These are phyloP conservation scores for Spinellus fusiger DNA, from an alignment of 192 early-diverging fungal species.

Conservation along the genomic window DNA sequence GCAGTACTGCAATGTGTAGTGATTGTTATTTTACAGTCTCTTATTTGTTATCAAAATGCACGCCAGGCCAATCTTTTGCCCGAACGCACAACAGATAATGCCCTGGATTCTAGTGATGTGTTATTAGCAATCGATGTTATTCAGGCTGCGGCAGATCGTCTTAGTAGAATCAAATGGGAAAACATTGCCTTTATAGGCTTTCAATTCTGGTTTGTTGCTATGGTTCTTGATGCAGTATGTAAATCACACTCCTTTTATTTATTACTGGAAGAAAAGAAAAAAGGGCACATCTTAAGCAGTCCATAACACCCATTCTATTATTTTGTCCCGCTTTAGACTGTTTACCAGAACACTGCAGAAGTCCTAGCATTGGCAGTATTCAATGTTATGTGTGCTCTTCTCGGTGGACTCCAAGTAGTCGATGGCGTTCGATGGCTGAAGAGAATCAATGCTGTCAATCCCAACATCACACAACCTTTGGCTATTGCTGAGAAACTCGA, in stretches of 20 bases:
- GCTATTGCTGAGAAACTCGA: constrained; percentile 27
- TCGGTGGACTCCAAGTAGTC: constrained; percentile 28
- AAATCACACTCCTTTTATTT: neutral
- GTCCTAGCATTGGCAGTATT: constrained; percentile 30
- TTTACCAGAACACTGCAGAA: constrained; percentile 36
- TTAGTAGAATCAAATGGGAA: constrained; percentile 36
- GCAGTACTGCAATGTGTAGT: constrained; percentile 27
- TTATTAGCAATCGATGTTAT: neutral
- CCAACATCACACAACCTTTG: constrained; percentile 8
- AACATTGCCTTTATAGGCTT: constrained; percentile 36
- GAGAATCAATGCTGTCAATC: neutral
- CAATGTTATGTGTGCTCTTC: constrained; percentile 30
- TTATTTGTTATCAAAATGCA: constrained; percentile 26
- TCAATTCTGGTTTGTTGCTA: constrained; percentile 33
- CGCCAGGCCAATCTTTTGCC: constrained; percentile 16
- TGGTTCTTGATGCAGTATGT: constrained; percentile 37
- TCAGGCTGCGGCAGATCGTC: constrained; percentile 17
- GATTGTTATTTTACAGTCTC: constrained; percentile 21
- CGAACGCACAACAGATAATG: neutral
- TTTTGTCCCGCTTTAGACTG: constrained; percentile 17
- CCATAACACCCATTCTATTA: neutral
- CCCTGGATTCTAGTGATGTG: neutral
- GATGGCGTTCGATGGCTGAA: constrained; percentile 31
- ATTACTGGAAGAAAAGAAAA: neutral
- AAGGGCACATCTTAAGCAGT: neutral